Conservation (phyloP, 1,284 basidiomycete species). For the Leucoagaricus sp. region DNA sequence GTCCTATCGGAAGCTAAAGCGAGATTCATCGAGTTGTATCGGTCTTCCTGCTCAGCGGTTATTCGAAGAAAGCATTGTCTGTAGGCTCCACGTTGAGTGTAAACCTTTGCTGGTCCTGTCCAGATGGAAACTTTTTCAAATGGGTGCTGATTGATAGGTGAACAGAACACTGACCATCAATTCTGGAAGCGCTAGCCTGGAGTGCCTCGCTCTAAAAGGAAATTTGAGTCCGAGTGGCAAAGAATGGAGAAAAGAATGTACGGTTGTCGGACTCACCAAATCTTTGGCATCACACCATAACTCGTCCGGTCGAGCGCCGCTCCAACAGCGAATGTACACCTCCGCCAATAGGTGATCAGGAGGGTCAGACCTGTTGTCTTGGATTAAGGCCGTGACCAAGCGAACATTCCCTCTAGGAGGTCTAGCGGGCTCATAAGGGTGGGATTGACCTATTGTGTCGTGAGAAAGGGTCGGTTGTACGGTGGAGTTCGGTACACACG, state of each 20-base stretch:
- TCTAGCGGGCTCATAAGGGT: background rate
- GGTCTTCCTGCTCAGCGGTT: slow-evolving; percentile 47
- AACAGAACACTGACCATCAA: slow-evolving; percentile 54
- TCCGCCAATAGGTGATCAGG: slow-evolving; percentile 64
- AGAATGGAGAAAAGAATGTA: background rate
- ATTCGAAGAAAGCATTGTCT: slow-evolving; percentile 70
- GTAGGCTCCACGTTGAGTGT: slow-evolving; percentile 66
- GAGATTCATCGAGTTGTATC: slow-evolving; percentile 47
- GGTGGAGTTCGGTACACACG: slow-evolving; percentile 3
- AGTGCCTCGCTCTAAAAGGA: slow-evolving; percentile 46
- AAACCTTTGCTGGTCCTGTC: slow-evolving; percentile 69
- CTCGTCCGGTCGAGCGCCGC: slow-evolving; percentile 36
- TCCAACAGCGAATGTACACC: slow-evolving; percentile 48
- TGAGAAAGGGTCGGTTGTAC: background rate
- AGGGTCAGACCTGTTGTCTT: slow-evolving; percentile 54
- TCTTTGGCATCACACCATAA: slow-evolving; percentile 72
- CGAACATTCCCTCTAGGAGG: slow-evolving; percentile 19
- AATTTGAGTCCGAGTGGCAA: slow-evolving; percentile 8
- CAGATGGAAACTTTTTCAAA: background rate
- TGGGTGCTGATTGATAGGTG: background rate
- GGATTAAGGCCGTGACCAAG: slow-evolving; percentile 66
- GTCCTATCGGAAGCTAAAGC: slow-evolving; percentile 46
- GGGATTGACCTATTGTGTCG: slow-evolving; percentile 6
- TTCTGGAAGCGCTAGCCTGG: slow-evolving; percentile 62
- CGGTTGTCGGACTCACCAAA: slow-evolving; percentile 38